Evolutionary conservation across 768 basidiomycete genomes (phyloP).

Genomic region (Rhizopogon vesiculosus): DNA sequence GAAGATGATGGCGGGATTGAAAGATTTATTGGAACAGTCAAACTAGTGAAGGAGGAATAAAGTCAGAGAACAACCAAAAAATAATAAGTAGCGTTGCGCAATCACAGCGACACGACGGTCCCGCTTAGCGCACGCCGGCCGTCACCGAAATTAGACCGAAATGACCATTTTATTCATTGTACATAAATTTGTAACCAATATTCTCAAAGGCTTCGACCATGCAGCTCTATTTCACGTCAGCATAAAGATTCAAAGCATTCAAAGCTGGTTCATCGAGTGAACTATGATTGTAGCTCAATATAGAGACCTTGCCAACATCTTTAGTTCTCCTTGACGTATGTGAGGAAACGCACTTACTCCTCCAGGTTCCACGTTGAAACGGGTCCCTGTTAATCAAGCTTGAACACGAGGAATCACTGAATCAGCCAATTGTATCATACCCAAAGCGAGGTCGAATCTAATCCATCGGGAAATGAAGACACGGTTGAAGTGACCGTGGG

Average conservation of each 20-base stretch:
- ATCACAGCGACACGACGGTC: constrained; percentile 9
- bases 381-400: constrained; percentile 43
- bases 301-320: constrained; percentile 48
- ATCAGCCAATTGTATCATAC: constrained; percentile 26
- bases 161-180: neutral
- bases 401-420: neutral
- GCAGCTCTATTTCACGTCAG: constrained; percentile 28
- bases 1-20: constrained; percentile 12
- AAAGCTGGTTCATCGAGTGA: constrained; percentile 74
- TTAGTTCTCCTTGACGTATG: neutral
- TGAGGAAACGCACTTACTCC: constrained; percentile 44
- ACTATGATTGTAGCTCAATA: constrained; percentile 82
- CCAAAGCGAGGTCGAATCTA: constrained; percentile 54
- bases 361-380: constrained; percentile 83
- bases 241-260: constrained; percentile 69
- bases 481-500: constrained; percentile 82
- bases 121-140: constrained; percentile 1
- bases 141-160: constrained; percentile 5
- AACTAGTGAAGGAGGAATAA: constrained; percentile 9
- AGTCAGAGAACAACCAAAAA: constrained; percentile 5
- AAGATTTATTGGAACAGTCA: constrained; percentile 4
- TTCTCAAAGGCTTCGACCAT: neutral
- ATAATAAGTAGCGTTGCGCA: constrained; percentile 6
- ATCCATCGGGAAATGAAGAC: constrained; percentile 83
- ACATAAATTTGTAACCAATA: too few relatives aligned